Conservation (phyloP, 2,329 filamentous ascomycete species). For the Ceratocystis cubensis region DNA sequence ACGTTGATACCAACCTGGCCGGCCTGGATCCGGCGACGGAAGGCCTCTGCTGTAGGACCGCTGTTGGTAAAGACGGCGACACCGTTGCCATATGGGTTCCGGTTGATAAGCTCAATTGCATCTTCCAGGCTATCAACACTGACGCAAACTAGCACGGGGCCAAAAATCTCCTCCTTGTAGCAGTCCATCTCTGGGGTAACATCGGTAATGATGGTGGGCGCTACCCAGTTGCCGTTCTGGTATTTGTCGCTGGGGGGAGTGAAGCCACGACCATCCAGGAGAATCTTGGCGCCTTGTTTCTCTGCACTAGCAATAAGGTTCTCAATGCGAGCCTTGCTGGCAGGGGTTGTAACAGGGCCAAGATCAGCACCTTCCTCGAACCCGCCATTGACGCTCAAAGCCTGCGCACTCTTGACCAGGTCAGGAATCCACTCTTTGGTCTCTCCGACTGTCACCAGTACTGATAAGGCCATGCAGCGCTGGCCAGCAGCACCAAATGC, state of each 20-base stretch:
- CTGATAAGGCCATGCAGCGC: constrained; percentile 76
- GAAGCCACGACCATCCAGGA: constrained; percentile 68
- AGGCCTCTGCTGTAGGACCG: constrained; percentile 62
- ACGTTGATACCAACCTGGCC: constrained; percentile 82
- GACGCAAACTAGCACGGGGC: constrained; percentile 69
- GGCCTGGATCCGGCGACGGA: constrained; percentile 70
- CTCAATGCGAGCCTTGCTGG: constrained; percentile 70
- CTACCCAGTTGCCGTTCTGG: constrained; percentile 63
- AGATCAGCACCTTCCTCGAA: constrained; percentile 71
- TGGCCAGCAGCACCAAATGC: constrained; percentile 78
- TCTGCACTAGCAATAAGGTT: constrained; percentile 62
- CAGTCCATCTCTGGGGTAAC: constrained; percentile 72
- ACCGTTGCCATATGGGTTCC: constrained; percentile 78
- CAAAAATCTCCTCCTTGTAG: constrained; percentile 78
- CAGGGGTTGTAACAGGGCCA: constrained; percentile 67
- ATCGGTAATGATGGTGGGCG: constrained; percentile 69
- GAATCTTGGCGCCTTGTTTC: constrained; percentile 65
- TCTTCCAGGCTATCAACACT: constrained; percentile 68
- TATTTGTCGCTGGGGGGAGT: constrained; percentile 55
- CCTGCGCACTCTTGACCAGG: constrained; percentile 62
- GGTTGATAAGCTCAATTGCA: constrained; percentile 69
- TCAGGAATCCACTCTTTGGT: constrained; percentile 73
- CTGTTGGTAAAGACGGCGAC: constrained; percentile 73
- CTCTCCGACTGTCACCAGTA: constrained; percentile 71
- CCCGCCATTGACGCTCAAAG: constrained; percentile 62